Conservation (phyloP, 148 eudicot genomes). For the Dysphania ambrosioides region DNA sequence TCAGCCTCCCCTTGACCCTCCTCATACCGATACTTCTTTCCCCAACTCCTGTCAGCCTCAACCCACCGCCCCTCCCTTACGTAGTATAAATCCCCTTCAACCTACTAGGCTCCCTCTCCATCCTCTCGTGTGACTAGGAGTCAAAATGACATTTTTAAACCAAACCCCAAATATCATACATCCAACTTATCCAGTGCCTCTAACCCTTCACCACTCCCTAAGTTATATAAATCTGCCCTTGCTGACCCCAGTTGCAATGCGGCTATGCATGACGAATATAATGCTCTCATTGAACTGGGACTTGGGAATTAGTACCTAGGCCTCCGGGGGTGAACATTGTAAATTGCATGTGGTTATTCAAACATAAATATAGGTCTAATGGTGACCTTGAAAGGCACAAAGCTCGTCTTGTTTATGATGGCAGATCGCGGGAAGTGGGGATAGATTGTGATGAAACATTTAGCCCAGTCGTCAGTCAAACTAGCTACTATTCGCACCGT, state of each 20-base stretch:
- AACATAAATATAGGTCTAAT: no score
- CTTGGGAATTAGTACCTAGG: no score
- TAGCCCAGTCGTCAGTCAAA: background rate
- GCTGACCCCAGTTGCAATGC: background rate
- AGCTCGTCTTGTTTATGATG: no score
- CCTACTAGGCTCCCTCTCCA: no score
- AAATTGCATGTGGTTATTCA: no score
- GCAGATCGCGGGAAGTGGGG: background rate
- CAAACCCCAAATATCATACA: background rate
- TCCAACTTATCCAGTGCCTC: no score
- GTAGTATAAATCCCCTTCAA: no score
- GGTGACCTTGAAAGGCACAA: background rate
- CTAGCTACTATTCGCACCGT: background rate
- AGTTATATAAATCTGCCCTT: background rate
- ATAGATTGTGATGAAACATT: background rate
- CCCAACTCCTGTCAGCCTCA: no score
- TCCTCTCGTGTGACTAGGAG: background rate
- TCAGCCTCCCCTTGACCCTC: no score
- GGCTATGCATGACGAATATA: slow-evolving; percentile 1
- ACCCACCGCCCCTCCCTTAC: no score
- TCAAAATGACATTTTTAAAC: background rate
- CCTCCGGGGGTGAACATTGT: no score
- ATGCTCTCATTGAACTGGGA: background rate
- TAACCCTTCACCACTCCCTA: background rate
- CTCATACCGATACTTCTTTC: no score